Evolutionary conservation across 1,284 basidiomycete species (phyloP).

Genomic region (Irpex lacteus): DNA sequence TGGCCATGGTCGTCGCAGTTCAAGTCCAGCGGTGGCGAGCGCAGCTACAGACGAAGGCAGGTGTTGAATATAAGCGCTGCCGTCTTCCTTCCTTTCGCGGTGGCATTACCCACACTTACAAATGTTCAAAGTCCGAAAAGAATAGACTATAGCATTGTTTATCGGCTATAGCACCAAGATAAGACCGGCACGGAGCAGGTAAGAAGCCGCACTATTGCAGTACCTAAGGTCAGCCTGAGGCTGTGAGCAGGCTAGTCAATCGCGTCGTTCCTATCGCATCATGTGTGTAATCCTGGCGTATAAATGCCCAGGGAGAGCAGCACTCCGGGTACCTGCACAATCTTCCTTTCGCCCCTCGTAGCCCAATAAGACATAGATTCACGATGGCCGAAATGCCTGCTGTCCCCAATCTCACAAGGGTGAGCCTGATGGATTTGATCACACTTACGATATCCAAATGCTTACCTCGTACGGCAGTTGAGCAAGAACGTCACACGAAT

Average conservation of each 20-base stretch:
- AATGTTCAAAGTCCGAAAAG: background rate
- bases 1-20: slow-evolving; percentile 41
- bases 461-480: slow-evolving; percentile 39
- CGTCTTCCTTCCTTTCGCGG: background rate
- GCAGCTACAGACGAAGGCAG: background rate
- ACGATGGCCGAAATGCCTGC: slow-evolving; percentile 2
- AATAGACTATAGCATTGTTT: background rate
- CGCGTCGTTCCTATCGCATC: background rate
- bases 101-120: background rate
- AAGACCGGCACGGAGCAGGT: background rate
- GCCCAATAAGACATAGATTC: background rate
- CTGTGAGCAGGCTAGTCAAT: background rate
- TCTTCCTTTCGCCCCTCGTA: background rate
- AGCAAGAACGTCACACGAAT: slow-evolving; percentile 63
- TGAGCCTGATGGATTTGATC: slow-evolving; percentile 27
- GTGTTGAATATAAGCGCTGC: background rate
- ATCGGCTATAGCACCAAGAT: background rate
- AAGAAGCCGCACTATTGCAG: background rate
- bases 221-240: background rate
- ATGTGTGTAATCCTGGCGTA: background rate
- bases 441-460: background rate
- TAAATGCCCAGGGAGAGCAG: background rate
- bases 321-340: background rate
- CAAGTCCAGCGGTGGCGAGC: slow-evolving; percentile 9
- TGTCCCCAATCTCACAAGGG: slow-evolving; percentile 50